phyloP scores from a whole-genome alignment of 768 basidiomycete species.

The Astraeus odoratus region DNA sequence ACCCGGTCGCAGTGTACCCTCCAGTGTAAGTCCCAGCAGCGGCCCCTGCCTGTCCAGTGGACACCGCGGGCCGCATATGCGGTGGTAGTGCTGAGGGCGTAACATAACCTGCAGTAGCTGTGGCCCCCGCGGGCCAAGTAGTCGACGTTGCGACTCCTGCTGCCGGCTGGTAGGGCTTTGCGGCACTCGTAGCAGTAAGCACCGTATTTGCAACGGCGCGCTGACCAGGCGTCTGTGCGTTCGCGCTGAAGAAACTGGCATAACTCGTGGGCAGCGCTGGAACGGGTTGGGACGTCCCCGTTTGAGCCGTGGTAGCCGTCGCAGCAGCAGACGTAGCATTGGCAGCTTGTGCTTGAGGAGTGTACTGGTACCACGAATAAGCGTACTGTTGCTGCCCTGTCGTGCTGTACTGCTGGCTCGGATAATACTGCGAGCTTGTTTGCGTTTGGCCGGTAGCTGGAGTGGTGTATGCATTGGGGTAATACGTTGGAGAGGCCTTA shows the following conservation, averaged over 20 bases:
- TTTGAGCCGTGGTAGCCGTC: constrained; percentile 38
- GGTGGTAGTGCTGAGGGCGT: constrained; percentile 34
- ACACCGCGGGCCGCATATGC: constrained; percentile 28
- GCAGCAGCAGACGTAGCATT: constrained; percentile 13
- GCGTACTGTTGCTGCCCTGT: constrained; percentile 35
- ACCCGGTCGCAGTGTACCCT: constrained; percentile 15
- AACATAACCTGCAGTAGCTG: constrained; percentile 20
- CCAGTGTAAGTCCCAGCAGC: constrained; percentile 12
- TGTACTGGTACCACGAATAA: constrained; percentile 41
- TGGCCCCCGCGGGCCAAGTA: constrained; percentile 18
- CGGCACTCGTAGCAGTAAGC: constrained; percentile 14
- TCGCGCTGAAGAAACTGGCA: constrained; percentile 33
- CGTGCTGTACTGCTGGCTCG: constrained; percentile 29
- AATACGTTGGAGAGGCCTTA: constrained; percentile 32
- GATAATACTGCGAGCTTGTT: constrained; percentile 28
- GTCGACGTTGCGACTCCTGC: constrained; percentile 8
- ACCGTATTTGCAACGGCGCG: constrained; percentile 55
- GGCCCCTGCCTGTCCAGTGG: constrained; percentile 16
- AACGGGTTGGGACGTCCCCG: constrained; percentile 23
- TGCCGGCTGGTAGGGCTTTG: constrained; percentile 27
- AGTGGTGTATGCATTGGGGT: constrained; percentile 22
- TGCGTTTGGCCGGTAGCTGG: constrained; percentile 22
- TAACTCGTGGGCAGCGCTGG: constrained; percentile 31
- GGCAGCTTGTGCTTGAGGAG: constrained; percentile 22
- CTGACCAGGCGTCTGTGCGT: constrained; percentile 28